phyloP scores from a whole-genome alignment of 2,329 filamentous ascomycete species.

The Aspergillus bombycis region DNA sequence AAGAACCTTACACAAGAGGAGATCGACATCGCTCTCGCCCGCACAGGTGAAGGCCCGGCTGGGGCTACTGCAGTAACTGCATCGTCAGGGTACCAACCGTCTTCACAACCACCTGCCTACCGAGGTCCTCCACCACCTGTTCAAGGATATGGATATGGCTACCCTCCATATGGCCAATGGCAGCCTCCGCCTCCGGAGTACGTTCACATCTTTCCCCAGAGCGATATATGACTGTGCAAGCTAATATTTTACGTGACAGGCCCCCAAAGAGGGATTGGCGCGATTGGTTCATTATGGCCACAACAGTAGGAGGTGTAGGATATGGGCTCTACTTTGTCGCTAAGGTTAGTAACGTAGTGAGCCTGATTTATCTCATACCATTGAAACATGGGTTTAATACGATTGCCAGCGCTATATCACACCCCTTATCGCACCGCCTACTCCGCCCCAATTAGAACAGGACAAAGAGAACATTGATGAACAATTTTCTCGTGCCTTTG shows the following conservation, averaged over 20 bases:
- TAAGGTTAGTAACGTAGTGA: slow-evolving; percentile 61
- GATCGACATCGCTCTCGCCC: slow-evolving; percentile 79
- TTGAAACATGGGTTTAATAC: slow-evolving; percentile 18
- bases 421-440: slow-evolving; percentile 89
- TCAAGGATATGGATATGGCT: slow-evolving; percentile 52
- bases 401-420: slow-evolving; percentile 76
- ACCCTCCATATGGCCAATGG: slow-evolving; percentile 57
- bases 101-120: slow-evolving; percentile 44
- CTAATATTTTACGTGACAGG: slow-evolving; percentile 27
- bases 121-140: slow-evolving; percentile 45
- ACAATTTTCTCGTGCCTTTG: slow-evolving; percentile 89
- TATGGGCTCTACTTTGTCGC: slow-evolving; percentile 88
- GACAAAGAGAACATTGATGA: slow-evolving; percentile 93
- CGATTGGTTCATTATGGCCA: slow-evolving; percentile 99
- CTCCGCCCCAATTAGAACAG: slow-evolving; percentile 87
- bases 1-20: slow-evolving; percentile 98
- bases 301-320: slow-evolving; percentile 83
- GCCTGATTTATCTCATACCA: background rate
- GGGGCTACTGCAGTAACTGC: slow-evolving; percentile 49
- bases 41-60: slow-evolving; percentile 65
- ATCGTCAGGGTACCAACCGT: slow-evolving; percentile 51
- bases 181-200: slow-evolving; percentile 60
- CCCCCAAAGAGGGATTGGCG: slow-evolving; percentile 88
- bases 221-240: background rate
- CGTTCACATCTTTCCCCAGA: slow-evolving; percentile 22